These are phyloP conservation scores for Cladorrhinum samala DNA, from an alignment of 495 filamentous ascomycete genomes.

Conservation along the genomic window DNA sequence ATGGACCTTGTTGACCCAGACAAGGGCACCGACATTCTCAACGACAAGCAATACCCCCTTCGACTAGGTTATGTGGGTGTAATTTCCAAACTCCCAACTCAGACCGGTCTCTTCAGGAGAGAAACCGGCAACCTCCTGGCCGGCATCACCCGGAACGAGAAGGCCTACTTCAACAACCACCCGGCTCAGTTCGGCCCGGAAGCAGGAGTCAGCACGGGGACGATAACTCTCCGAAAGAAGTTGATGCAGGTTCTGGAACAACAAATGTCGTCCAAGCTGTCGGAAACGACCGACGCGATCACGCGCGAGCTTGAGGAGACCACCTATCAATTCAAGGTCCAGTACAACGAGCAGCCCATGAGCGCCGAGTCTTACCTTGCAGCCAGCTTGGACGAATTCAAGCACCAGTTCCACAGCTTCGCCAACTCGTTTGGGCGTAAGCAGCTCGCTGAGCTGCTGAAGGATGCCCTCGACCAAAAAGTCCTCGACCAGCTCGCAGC, in stretches of 20 bases:
- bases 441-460: slow-evolving; percentile 83
- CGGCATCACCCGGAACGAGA: slow-evolving; percentile 82
- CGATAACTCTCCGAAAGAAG: slow-evolving; percentile 82
- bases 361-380: slow-evolving; percentile 95
- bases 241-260: slow-evolving; percentile 96
- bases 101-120: slow-evolving; percentile 70
- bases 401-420: slow-evolving; percentile 94
- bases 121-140: slow-evolving; percentile 75
- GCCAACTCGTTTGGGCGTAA: slow-evolving; percentile 82
- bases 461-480: slow-evolving; percentile 86
- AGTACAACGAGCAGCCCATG: slow-evolving; percentile 94
- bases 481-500: slow-evolving; percentile 93
- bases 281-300: slow-evolving; percentile 83
- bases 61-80: slow-evolving; percentile 97
- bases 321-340: slow-evolving; percentile 98
- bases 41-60: slow-evolving; percentile 88
- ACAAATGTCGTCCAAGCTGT: slow-evolving; percentile 88
- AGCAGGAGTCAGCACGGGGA: slow-evolving; percentile 68
- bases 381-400: slow-evolving; percentile 90
- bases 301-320: slow-evolving; percentile 94
- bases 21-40: slow-evolving; percentile 69
- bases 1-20: slow-evolving; percentile 93
- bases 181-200: slow-evolving; percentile 71
- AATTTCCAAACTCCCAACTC: slow-evolving; percentile 68
- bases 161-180: slow-evolving; percentile 79